Base-by-base conservation (phyloP, 2,329 filamentous ascomycete species). In the Coniella lustricola region DNA sequence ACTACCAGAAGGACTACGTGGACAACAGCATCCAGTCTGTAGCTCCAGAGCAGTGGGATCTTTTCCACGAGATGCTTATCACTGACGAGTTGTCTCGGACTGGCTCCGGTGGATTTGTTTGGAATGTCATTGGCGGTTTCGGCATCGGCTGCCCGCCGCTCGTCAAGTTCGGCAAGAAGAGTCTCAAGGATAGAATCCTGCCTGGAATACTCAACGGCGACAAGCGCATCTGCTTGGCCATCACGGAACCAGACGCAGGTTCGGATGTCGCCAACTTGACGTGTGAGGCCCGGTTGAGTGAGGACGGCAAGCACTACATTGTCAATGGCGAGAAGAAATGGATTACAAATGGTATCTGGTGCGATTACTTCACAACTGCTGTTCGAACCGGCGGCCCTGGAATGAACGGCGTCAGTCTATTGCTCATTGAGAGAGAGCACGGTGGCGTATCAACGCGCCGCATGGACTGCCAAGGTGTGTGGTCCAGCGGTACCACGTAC, bases 321-420 rank as follows among this genome's bases (percentile, higher is more conserved):
- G 93, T 98, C 70, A 98, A 97, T 63, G 93, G 93, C 48, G 91
- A 96, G 81, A 97, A 98, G 85, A 98, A 98, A 74, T 97, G 93
- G 91, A 97, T 97, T 68, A 97, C 91, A 61, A 98, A 98, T 70
- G 93, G 93, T 62, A 81, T 96, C 62, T 96, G 90, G 89, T 81
- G 77, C 54, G 93, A 98, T 68, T 98, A 97, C 74, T 97, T 97
- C 75, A 97, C 93, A 48, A 94, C 88, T 13, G 93, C 91, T 21
- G 93, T 98, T 34, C 85, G 93, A 52, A 98, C 93, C 12, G 90
- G 86, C 55, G 85, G 82, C 31, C 74, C 80, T 20, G 93, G 93
- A 57, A 97, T 96, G 90, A 90, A 91, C 63, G 93, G 93, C 52
- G 77, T 98, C 54, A 88, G 83, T 25, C 78, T 97, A 44, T 80